Evolutionary conservation across 2,329 filamentous ascomycete species (phyloP).

Genomic region (Microsporum ferrugineum): DNA sequence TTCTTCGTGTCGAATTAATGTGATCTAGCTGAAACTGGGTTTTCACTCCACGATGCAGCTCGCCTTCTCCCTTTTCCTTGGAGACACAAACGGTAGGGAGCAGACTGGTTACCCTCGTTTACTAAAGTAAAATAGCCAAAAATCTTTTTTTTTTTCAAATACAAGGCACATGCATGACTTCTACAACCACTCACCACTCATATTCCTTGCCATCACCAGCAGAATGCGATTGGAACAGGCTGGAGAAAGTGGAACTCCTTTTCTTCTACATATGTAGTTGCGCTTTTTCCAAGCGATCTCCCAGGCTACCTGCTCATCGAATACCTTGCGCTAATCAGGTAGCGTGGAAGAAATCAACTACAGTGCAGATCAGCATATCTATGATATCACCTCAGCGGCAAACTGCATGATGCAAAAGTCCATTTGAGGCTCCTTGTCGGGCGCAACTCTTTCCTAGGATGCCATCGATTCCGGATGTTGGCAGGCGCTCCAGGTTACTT

Average conservation of each 20-base stretch:
- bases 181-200: background rate
- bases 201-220: too few relatives aligned
- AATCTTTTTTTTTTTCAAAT: background rate
- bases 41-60: background rate
- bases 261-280: background rate
- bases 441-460: background rate
- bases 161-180: background rate
- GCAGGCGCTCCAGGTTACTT: background rate
- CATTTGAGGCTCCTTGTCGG: background rate
- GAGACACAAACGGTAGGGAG: background rate
- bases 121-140: background rate
- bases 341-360: background rate
- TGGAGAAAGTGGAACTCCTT: constrained; percentile 1
- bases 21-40: constrained; percentile 3
- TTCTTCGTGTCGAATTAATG: background rate
- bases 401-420: constrained; percentile 3
- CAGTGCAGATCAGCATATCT: background rate
- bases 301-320: background rate
- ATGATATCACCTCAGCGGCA: constrained; percentile 3
- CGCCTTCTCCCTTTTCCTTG: background rate
- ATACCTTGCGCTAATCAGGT: background rate
- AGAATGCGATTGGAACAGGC: background rate
- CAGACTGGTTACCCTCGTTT: constrained; percentile 1
- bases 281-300: background rate
- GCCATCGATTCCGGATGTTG: background rate